Conservation (phyloP, 2,329 filamentous ascomycete genomes). For the Calonectria montana region DNA sequence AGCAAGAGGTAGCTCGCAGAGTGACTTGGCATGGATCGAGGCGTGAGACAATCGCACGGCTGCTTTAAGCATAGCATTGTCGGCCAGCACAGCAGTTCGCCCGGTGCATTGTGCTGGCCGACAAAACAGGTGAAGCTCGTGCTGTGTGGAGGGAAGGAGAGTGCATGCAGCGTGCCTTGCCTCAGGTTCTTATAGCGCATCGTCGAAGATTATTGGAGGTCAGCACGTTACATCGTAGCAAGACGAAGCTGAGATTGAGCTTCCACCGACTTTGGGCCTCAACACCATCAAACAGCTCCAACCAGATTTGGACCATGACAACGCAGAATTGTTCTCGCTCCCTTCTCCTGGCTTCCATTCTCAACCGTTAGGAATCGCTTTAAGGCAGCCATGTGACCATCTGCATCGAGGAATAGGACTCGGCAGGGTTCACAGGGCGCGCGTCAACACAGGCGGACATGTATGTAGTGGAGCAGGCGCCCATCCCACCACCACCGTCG, state of each 20-base stretch:
- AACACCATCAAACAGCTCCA: slow-evolving; percentile 19
- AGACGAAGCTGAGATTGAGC: slow-evolving; percentile 5
- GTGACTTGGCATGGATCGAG: slow-evolving; percentile 35
- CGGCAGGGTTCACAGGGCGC: neutral
- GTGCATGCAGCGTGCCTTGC: slow-evolving; percentile 15
- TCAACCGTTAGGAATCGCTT: neutral
- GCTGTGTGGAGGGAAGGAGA: neutral
- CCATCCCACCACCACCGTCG: slow-evolving; percentile 15
- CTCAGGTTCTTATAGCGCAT: neutral
- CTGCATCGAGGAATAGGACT: slow-evolving; percentile 5
- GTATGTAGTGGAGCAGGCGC: slow-evolving; percentile 19
- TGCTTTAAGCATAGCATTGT: slow-evolving; percentile 34
- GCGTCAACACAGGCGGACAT: slow-evolving; percentile 9
- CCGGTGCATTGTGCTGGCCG: neutral
- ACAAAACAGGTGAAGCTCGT: neutral
- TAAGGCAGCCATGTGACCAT: slow-evolving; percentile 25
- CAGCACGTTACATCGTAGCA: slow-evolving; percentile 10
- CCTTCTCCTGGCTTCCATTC: neutral
- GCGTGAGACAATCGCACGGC: slow-evolving; percentile 35
- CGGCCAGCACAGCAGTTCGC: slow-evolving; percentile 1
- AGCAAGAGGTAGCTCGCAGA: slow-evolving; percentile 35
- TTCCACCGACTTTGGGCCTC: slow-evolving; percentile 14
- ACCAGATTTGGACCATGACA: neutral
- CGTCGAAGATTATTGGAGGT: neutral
- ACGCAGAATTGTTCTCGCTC: neutral